These are phyloP conservation scores for Teunomyces panamensis DNA, from an alignment of 805 yeast species.

Conservation along the genomic window DNA sequence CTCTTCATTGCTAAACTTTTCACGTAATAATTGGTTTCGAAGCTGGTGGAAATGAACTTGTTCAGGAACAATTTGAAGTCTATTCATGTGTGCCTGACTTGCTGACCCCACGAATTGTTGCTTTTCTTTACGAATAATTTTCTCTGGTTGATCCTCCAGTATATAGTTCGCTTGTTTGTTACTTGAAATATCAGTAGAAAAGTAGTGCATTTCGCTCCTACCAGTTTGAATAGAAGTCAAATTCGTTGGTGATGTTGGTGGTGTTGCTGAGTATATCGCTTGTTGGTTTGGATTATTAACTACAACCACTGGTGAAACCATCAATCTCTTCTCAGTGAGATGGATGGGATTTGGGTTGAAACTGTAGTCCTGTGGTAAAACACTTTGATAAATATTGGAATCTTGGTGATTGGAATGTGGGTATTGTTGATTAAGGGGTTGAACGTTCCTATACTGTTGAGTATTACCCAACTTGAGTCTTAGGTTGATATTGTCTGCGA, in stretches of 20 bases:
- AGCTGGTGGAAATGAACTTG: background rate
- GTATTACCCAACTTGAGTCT: slow-evolving; percentile 7
- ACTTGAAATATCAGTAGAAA: background rate
- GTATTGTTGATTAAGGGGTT: background rate
- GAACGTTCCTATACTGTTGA: background rate
- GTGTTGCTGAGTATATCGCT: background rate
- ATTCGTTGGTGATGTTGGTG: background rate
- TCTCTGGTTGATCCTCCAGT: background rate
- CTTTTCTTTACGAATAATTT: background rate
- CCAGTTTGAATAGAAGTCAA: background rate
- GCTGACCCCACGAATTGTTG: background rate
- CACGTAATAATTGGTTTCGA: background rate
- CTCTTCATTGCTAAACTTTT: slow-evolving; percentile 1
- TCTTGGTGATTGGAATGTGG: background rate
- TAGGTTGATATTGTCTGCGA: slow-evolving; percentile 7
- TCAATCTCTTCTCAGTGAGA: background rate
- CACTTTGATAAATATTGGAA: background rate
- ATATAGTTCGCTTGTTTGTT: background rate
- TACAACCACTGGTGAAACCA: slow-evolving; percentile 6
- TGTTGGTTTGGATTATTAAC: background rate
- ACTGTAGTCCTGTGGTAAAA: background rate
- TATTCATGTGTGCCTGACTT: background rate
- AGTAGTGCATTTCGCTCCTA: background rate
- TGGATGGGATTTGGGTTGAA: background rate
- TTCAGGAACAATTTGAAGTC: background rate